Evolutionary conservation across 1,284 basidiomycete species (phyloP).

Genomic region (Salmacisia buchloeana): DNA sequence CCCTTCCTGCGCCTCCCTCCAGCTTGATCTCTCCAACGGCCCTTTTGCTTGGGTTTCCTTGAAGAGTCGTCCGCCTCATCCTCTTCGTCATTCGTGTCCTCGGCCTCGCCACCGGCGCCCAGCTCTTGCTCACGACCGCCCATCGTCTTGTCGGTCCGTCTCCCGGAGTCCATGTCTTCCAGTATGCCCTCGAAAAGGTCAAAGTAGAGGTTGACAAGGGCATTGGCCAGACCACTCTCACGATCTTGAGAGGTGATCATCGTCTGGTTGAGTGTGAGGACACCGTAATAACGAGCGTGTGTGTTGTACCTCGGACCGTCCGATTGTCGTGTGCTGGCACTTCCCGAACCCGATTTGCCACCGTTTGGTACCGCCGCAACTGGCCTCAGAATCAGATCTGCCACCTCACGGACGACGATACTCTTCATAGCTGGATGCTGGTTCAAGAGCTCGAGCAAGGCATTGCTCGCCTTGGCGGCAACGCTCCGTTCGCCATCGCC

Average conservation of each 20-base stretch:
- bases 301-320: conserved; percentile 38
- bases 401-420: conserved; percentile 81
- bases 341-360: conserved; percentile 9
- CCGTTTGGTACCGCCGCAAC: conserved; percentile 17
- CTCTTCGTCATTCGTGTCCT: conserved; percentile 25
- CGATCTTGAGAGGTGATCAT: conserved; percentile 63
- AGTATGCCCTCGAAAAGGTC: conserved; percentile 76
- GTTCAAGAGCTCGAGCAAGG: conserved; percentile 82
- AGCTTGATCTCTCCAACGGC: conserved; percentile 1
- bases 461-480: conserved; percentile 82
- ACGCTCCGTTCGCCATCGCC: conserved; percentile 77
- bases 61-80: conserved; percentile 16
- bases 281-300: conserved; percentile 81
- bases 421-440: conserved; percentile 89
- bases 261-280: conserved; percentile 91
- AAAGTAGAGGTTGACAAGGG: conserved; percentile 86
- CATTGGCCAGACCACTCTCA: conserved; percentile 72
- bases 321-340: too few species aligned
- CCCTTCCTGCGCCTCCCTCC: conserved; percentile 12
- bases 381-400: conserved; percentile 67
- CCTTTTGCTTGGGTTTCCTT: conserved; percentile 13
- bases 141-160: conserved; percentile 22
- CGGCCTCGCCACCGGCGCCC: conserved; percentile 27
- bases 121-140: conserved; percentile 22
- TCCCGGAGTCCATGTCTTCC: conserved; percentile 46